Conservation (phyloP, 1,139 yeast genomes). For the Hyphopichia wangnamkhiaoensis region DNA sequence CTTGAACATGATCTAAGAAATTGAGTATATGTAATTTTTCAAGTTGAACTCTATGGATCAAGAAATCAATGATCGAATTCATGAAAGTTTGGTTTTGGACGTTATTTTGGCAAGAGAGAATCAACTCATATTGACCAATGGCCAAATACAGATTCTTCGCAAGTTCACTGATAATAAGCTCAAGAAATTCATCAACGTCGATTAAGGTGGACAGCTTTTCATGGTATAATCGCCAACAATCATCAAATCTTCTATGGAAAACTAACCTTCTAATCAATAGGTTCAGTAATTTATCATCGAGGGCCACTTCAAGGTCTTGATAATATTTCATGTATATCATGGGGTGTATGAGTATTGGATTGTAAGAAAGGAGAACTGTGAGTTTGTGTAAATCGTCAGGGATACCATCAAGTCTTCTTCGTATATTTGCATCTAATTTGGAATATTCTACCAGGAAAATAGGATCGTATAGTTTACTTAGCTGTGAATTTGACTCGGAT, state of each 20-base stretch:
- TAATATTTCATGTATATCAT: conserved; percentile 25
- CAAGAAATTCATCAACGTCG: conserved; percentile 41
- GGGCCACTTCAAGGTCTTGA: conserved; percentile 15
- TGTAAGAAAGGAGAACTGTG: conserved; percentile 27
- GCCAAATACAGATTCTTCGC: conserved; percentile 17
- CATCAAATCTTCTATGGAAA: conserved; percentile 31
- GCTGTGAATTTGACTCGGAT: not conserved
- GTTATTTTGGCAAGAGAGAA: conserved; percentile 16
- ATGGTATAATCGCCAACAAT: conserved; percentile 32
- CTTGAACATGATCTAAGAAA: not conserved
- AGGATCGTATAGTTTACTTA: conserved; percentile 2
- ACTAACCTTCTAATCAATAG: conserved; percentile 28
- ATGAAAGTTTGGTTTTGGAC: conserved; percentile 16
- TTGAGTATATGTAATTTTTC: not conserved
- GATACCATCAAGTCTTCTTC: not conserved
- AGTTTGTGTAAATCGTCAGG: not conserved
- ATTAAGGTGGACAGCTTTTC: conserved; percentile 29
- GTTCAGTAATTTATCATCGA: conserved; percentile 22
- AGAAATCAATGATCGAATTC: conserved; percentile 22
- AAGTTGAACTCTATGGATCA: conserved; percentile 15
- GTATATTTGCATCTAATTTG: conserved; percentile 8
- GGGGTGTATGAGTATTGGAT: conserved; percentile 35
- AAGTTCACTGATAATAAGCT: conserved; percentile 21
- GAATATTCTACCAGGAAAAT: conserved; percentile 5
- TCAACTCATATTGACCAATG: conserved; percentile 26